Evolutionary conservation across 1,284 basidiomycete genomes (phyloP), one percentile per base, ranked within the genome.

Genomic region (Tilletia walkeri): DNA sequence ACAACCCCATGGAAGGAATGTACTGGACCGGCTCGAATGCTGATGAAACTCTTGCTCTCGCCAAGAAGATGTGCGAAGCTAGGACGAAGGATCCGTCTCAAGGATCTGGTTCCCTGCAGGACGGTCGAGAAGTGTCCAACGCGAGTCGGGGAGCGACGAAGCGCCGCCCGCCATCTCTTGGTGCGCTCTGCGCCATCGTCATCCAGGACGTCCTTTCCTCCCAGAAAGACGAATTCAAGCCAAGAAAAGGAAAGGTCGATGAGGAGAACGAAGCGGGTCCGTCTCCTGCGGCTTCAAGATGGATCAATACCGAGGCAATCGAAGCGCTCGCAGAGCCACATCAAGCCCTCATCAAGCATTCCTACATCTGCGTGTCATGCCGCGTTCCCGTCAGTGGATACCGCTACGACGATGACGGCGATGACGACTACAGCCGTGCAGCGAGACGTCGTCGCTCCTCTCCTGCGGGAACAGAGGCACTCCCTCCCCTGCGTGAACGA

Each of bases 321-420:
- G 41, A 45, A 14, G 41, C 41, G 9, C 41, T 45, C 41, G 9
- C 41, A 14, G 41, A 45, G 6, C 41, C 41, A 45, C 14, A 14
- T 45, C 41, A 45, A 45, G 41, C 41, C 41, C 50, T 53, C 50
- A 24, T 53, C 50, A 53, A 18, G 16, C 50, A 53, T 24, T 53
- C 50, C 50, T 53, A 53, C 50, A 10, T 24, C 18, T 53, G 50
- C 50, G 50, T 53, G 16, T 53, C 50, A 10, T 53, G 50, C 50
- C 18, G 7, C 20, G 20, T 24, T 7, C 18, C 50, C 16, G 50
- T 53, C 18, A 53, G 50, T 18, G 50, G 50, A 6, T 24, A n/a
- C 50, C 12, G 50, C 50, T 24, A 53, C 50, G 20, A 18, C 20
- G 10, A 18, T 18, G 12, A 53, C 16, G 16, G n/a, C 50, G 16